Evolutionary conservation across 306 rosid genomes (phyloP).

Genomic region (Mimosa pudica): DNA sequence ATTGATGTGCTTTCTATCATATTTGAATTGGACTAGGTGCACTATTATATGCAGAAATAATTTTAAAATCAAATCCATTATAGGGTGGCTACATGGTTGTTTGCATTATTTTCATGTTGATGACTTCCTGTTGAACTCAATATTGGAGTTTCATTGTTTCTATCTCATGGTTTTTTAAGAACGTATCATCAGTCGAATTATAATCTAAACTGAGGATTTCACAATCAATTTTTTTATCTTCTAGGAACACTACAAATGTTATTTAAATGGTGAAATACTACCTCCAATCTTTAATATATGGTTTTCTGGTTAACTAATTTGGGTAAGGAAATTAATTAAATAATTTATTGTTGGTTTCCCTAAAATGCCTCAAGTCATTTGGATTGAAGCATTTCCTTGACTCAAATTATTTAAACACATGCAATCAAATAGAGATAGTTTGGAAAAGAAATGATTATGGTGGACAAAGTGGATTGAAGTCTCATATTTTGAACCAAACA

Average conservation of each 20-base stretch:
- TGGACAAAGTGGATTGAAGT: too few species aligned
- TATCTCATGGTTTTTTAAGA: neutral
- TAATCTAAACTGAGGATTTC: neutral
- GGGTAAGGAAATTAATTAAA: too few species aligned
- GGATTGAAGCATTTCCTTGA: too few species aligned
- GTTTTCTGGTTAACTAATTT: too few species aligned
- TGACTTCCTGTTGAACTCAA: conserved; percentile 7
- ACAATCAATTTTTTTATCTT: neutral
- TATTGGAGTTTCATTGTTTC: neutral
- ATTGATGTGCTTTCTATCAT: neutral
- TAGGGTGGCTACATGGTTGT: neutral
- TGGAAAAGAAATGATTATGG: too few species aligned
- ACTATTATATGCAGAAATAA: neutral
- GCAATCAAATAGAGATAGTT: too few species aligned
- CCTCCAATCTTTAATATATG: too few species aligned
- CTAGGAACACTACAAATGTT: conserved; percentile 11
- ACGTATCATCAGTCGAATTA: neutral
- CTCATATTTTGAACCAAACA: too few species aligned
- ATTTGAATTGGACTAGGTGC: neutral
- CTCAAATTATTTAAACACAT: too few species aligned
- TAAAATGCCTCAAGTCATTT: too few species aligned
- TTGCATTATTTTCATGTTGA: conserved; percentile 1
- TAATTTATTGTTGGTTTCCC: too few species aligned
- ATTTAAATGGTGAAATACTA: neutral
- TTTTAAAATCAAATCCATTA: neutral